Percentiles rank a stretch among this genome's conserved stretches.
Conservation (phyloP, 164 flowering plant species). For the Umbellularia californica region DNA sequence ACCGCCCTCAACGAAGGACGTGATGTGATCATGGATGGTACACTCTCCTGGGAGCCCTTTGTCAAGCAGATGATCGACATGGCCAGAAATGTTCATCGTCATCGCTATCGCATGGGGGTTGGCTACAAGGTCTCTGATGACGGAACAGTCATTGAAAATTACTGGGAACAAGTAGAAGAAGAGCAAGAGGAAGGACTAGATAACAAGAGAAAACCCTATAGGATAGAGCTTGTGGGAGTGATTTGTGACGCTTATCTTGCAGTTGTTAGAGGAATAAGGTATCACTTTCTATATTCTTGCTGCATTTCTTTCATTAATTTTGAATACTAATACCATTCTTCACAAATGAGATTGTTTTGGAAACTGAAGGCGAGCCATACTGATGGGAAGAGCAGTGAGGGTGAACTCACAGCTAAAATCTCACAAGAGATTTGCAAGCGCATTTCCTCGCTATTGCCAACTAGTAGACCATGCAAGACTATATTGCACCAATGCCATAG, state of each 20-base stretch:
- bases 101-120: constrained; percentile 79
- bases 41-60: constrained; percentile 85
- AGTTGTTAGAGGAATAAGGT: constrained; percentile 92
- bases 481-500: constrained; percentile 60
- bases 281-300: not conserved
- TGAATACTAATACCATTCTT: no score
- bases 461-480: constrained; percentile 88
- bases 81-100: constrained; percentile 75
- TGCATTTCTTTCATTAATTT: not conserved
- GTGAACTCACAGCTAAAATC: constrained; percentile 80
- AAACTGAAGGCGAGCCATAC: constrained; percentile 72
- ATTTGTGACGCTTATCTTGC: constrained; percentile 88
- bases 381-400: constrained; percentile 81
- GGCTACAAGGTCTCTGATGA: constrained; percentile 72
- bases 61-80: constrained; percentile 79
- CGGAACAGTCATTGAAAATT: constrained; percentile 64
- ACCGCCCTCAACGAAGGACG: constrained; percentile 93
- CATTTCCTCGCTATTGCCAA: constrained; percentile 61
- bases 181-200: constrained; percentile 25
- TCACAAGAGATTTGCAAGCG: constrained; percentile 88
- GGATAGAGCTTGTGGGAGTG: constrained; percentile 91
- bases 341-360: not conserved
- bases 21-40: constrained; percentile 94
- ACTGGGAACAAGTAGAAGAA: constrained; percentile 69
- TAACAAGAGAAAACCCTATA: constrained; percentile 55